Evolutionary conservation across 2,329 filamentous ascomycete genomes (phyloP), one percentile per base, ranked within the genome.

Genomic region (Zopfia rhizophila): DNA sequence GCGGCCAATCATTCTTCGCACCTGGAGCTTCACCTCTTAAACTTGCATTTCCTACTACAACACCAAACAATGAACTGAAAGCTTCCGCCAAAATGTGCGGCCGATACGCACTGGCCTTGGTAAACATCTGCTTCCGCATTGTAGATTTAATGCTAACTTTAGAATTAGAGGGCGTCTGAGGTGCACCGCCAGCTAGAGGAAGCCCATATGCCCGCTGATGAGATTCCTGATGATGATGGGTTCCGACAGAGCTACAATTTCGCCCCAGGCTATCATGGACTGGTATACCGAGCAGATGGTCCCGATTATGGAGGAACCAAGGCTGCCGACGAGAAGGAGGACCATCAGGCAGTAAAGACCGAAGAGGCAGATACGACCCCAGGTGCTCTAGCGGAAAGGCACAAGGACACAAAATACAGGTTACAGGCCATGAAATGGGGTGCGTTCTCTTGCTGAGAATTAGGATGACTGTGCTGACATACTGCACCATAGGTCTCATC

Each of bases 401-500:
- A 66, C 60, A 24, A 60, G 60, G 22, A 45, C 19, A 78, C 79
- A 7, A 84, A 75, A 56, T 96, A 95, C 75, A 93, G 89, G 70
- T 77, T 99, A 7, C 91, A 97, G 68, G 81, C 86, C 2, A 97
- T 97, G 89, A 93, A 91, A 80, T 99, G 94, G 94, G 94, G 77
- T 75, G 56, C 30, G 61, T 60, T 5, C 28, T 23, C 17, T 17
- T 51, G 18, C 17, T 29, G 23, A 25, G 23, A 27, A 25, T 16
- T 38, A 25, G 22, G 16, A 17, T 32, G 8, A 17, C 11, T 35
- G 33, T 31, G 45, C 54, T 68, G 47, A 66, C 48, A 24, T 36
- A 19, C 19, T 25, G 14, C 7, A 25, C 12, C 10, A 7, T 29
- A 77, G 75, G 93, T 0, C 80, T 99, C 5, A 80, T 97, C 11